A percentile compares a stretch with the other conserved stretches of the same genome.
These are phyloP conservation scores for Amylostereum chailletii DNA, from an alignment of 1,284 basidiomycete genomes.

Conservation along the genomic window DNA sequence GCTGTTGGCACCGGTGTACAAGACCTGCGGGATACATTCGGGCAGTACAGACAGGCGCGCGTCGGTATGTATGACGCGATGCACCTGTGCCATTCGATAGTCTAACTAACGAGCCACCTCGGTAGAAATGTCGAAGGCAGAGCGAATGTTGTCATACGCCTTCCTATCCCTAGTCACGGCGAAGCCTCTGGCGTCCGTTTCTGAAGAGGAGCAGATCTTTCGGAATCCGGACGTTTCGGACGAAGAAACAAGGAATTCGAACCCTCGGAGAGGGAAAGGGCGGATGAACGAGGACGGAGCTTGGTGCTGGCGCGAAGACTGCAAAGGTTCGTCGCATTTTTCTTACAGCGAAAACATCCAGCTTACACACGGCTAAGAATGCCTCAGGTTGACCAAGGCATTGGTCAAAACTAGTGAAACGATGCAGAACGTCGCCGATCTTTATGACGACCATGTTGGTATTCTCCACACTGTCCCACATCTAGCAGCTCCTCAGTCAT, in stretches of 20 bases:
- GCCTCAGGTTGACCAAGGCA: conserved; percentile 68
- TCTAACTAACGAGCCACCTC: background rate
- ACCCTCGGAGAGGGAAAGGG: conserved; percentile 31
- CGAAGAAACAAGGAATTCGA: conserved; percentile 19
- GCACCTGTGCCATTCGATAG: background rate
- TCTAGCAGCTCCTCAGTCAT: background rate
- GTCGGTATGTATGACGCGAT: conserved; percentile 38
- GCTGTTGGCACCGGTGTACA: conserved; percentile 64
- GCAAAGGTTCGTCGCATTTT: conserved; percentile 37
- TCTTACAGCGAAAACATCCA: background rate
- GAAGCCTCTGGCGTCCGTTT: conserved; percentile 48
- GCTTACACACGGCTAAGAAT: conserved; percentile 35
- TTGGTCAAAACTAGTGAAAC: conserved; percentile 72
- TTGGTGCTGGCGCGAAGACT: conserved; percentile 81
- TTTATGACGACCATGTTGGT: conserved; percentile 71
- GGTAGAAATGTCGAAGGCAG: conserved; percentile 66
- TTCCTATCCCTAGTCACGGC: conserved; percentile 63
- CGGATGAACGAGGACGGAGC: conserved; percentile 65
- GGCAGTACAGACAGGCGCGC: conserved; percentile 52
- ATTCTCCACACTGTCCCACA: background rate
- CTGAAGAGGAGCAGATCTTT: conserved; percentile 27
- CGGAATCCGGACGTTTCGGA: conserved; percentile 10
- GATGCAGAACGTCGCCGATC: conserved; percentile 64
- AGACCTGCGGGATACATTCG: conserved; percentile 52
- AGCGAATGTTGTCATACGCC: conserved; percentile 61